Evolutionary conservation across 768 basidiomycete species (phyloP), one percentile per base, ranked within the genome.

Genomic region (Rhizopogon vinicolor): DNA sequence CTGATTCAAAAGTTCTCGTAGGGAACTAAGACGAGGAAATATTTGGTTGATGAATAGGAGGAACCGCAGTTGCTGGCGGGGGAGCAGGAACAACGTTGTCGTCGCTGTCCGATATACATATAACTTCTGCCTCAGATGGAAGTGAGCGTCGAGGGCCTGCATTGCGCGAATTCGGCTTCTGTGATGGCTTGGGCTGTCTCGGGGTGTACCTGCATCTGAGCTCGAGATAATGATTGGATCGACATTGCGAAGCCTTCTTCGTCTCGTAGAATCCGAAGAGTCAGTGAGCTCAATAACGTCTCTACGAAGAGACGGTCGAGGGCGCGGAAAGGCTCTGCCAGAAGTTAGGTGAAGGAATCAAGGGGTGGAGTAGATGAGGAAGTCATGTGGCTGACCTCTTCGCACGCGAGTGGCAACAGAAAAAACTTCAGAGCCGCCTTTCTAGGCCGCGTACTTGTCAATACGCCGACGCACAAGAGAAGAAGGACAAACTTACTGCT

Each of bases 61-160:
- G 41, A 8, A 53, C 29, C 6, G 35, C 29, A 18, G 19, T 9
- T 10, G 42, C 18, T 8, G 28, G 18, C 9, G 52, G 29, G 6
- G 33, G 42, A 25, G 18, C 28, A 37, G 43, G 12, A 3, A 25
- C 45, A 28, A 12, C 1, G 9, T 60, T 62, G 3, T 60, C 57
- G 0, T 69, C 68, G 16, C 66, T 70, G 18, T 71, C 69, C 12
- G 53, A 49, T n/a, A 71, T 52, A 10, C 57, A 61, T n/a, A 70
- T 70, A 16, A 71, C 66, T 31, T 69, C 69, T 7, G 8, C 59
- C 5, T 57, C 22, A 19, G 6, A 2, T 22, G 60, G 60, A 1
- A 58, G 65, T 25, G 57, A 58, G 0, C 0, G 19, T 44, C 18
- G 35, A 16, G 41, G 46, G 35, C 31, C 18, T 16, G 43, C 35